Conservation (phyloP, 2,329 filamentous ascomycete genomes). For the Clonostachys byssicola region DNA sequence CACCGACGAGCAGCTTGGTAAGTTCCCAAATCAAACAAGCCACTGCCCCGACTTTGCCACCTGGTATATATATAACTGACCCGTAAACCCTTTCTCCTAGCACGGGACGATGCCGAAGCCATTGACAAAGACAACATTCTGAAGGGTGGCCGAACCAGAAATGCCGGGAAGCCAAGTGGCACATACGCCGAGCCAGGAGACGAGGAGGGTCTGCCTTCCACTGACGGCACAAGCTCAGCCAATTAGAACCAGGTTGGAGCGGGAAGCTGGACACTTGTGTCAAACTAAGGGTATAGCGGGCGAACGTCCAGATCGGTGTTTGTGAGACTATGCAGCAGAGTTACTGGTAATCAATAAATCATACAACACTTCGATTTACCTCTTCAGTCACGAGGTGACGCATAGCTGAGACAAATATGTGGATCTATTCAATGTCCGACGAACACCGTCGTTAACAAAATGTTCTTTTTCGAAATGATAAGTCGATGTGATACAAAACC, state of each 20-base stretch:
- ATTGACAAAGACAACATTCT: constrained; percentile 9
- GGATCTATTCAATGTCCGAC: too few relatives aligned
- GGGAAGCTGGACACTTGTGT: not conserved
- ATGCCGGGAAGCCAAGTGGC: constrained; percentile 3
- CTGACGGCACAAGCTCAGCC: constrained; percentile 4
- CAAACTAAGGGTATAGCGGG: not conserved
- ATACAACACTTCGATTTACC: too few relatives aligned
- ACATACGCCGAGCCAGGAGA: constrained; percentile 6
- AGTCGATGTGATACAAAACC: too few relatives aligned
- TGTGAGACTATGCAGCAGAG: too few relatives aligned
- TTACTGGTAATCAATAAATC: too few relatives aligned
- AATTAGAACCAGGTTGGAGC: not conserved
- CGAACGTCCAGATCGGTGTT: too few relatives aligned
- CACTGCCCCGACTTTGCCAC: not conserved
- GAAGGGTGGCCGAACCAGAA: constrained; percentile 4
- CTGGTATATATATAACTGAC: not conserved
- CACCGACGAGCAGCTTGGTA: constrained; percentile 26
- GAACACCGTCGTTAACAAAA: too few relatives aligned
- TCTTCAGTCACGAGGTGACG: too few relatives aligned
- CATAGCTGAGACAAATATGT: too few relatives aligned
- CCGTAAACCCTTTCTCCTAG: not conserved
- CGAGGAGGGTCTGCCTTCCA: constrained; percentile 4
- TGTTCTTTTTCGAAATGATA: too few relatives aligned
- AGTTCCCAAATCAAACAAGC: not conserved
- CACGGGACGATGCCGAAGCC: constrained; percentile 6